Conservation (phyloP, 768 basidiomycete species). For the Tulasnella sp. region DNA sequence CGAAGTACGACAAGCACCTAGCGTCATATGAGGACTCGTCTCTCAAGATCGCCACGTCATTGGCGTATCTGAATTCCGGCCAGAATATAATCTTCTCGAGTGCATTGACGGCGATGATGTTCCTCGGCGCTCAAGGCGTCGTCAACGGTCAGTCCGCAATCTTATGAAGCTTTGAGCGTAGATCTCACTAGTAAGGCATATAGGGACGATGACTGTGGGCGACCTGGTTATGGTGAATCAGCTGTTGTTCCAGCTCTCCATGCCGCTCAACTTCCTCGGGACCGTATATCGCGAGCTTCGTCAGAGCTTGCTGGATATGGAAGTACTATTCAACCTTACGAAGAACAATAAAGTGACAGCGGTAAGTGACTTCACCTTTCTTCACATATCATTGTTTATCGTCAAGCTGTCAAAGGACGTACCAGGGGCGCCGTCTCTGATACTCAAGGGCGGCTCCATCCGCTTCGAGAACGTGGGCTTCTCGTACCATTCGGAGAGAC, state of each 20-base stretch:
- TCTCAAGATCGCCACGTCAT: constrained; percentile 86
- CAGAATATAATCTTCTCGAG: constrained; percentile 95
- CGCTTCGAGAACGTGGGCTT: constrained; percentile 88
- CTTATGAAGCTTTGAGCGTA: too few species aligned
- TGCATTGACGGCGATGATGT: constrained; percentile 91
- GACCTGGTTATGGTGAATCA: constrained; percentile 99
- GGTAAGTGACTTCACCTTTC: constrained; percentile 29
- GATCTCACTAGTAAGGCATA: background rate
- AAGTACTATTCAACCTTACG: constrained; percentile 81
- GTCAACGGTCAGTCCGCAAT: constrained; percentile 52
- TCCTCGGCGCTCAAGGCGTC: constrained; percentile 90
- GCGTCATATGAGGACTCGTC: constrained; percentile 81
- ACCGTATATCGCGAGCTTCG: constrained; percentile 95
- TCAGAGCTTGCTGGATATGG: constrained; percentile 96
- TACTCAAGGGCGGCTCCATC: constrained; percentile 73
- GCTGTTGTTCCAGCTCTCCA: constrained; percentile 89
- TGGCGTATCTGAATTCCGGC: constrained; percentile 89
- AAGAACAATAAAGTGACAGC: constrained; percentile 62
- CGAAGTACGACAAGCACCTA: constrained; percentile 85
- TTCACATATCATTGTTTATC: background rate
- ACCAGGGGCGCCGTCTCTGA: constrained; percentile 53
- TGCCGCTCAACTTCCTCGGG: constrained; percentile 94
- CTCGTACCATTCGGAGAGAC: constrained; percentile 81
- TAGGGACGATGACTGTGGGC: constrained; percentile 95
- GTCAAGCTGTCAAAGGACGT: constrained; percentile 42